A percentile compares a stretch with the other conserved stretches of the same genome.
Evolutionary conservation across 768 basidiomycete genomes (phyloP).

Genomic region (Tulasnella sp.): DNA sequence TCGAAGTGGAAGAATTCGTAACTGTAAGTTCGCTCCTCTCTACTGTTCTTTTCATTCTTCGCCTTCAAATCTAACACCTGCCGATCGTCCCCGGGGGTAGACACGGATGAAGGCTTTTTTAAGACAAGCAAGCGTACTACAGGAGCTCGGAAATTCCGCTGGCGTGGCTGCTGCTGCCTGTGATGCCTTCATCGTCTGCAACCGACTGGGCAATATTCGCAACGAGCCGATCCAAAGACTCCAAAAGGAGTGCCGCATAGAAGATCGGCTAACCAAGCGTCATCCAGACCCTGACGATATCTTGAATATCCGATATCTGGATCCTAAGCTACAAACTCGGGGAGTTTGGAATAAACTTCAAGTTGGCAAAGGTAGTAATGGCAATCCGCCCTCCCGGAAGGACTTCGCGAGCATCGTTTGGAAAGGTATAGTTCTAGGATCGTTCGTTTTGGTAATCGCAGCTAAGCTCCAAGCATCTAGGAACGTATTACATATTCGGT

Average conservation of each 20-base stretch:
- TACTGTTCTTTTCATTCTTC: not conserved
- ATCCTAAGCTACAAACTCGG: slow-evolving; percentile 23
- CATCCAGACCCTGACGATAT: not conserved
- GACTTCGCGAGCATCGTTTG: slow-evolving; percentile 20
- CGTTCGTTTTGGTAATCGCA: slow-evolving; percentile 10
- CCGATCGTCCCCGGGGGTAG: not conserved
- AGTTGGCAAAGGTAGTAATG: slow-evolving; percentile 18
- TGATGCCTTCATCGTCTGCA: not conserved
- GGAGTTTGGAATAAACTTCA: slow-evolving; percentile 30
- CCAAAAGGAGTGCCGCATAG: not conserved
- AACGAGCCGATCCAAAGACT: not conserved
- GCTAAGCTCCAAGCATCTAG: slow-evolving; percentile 15
- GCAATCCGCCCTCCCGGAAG: slow-evolving; percentile 23
- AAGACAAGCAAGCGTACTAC: slow-evolving; percentile 22
- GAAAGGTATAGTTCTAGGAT: slow-evolving; percentile 12
- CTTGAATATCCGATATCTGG: not conserved
- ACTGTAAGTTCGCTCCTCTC: not conserved
- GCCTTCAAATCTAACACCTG: not conserved
- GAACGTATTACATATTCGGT: slow-evolving; percentile 16
- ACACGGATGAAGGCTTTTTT: slow-evolving; percentile 21
- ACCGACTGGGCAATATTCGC: not conserved
- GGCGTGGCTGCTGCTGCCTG: slow-evolving; percentile 23
- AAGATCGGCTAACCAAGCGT: not conserved
- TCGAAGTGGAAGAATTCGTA: not conserved
- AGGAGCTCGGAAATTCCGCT: slow-evolving; percentile 27